A percentile compares a stretch with the other conserved stretches of the same genome.
phyloP scores from a whole-genome alignment of 2,329 filamentous ascomycete genomes.

The Fusarium liriodendri region DNA sequence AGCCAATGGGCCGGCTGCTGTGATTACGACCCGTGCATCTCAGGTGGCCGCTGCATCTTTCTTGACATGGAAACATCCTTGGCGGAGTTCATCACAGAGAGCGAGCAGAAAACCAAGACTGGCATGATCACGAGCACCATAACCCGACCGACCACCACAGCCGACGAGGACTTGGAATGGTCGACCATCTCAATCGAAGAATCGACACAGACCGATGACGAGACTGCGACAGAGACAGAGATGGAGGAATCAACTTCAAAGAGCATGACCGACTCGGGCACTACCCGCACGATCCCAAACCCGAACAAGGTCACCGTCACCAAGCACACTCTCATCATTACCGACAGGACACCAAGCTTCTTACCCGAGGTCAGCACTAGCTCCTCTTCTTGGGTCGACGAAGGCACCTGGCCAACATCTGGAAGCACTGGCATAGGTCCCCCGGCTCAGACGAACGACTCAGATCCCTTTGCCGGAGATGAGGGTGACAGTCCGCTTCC shows the following conservation, averaged over 20 bases:
- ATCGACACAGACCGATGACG: not conserved
- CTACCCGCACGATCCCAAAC: slow-evolving; percentile 52
- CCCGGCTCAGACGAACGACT: slow-evolving; percentile 19
- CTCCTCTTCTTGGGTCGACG: slow-evolving; percentile 7
- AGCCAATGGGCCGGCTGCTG: slow-evolving; percentile 56
- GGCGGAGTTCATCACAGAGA: not conserved
- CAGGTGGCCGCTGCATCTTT: not conserved
- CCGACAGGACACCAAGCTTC: slow-evolving; percentile 37
- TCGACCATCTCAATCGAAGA: not conserved
- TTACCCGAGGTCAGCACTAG: slow-evolving; percentile 15
- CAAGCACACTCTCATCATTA: slow-evolving; percentile 48
- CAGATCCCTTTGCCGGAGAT: not conserved
- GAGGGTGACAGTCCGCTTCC: slow-evolving; percentile 31
- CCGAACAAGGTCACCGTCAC: slow-evolving; percentile 49
- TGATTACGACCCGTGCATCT: slow-evolving; percentile 19
- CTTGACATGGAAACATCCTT: not conserved
- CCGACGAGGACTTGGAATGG: not conserved
- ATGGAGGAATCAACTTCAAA: slow-evolving; percentile 11
- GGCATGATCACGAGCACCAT: slow-evolving; percentile 8
- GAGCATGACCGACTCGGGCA: slow-evolving; percentile 51
- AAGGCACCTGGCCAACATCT: slow-evolving; percentile 14
- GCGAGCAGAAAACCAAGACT: not conserved
- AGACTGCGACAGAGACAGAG: not conserved
- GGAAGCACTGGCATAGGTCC: slow-evolving; percentile 9
- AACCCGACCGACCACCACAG: not conserved